Evolutionary conservation across 2,329 filamentous ascomycete species (phyloP), one percentile per base, ranked within the genome.

Genomic region (Truncatella angustata): DNA sequence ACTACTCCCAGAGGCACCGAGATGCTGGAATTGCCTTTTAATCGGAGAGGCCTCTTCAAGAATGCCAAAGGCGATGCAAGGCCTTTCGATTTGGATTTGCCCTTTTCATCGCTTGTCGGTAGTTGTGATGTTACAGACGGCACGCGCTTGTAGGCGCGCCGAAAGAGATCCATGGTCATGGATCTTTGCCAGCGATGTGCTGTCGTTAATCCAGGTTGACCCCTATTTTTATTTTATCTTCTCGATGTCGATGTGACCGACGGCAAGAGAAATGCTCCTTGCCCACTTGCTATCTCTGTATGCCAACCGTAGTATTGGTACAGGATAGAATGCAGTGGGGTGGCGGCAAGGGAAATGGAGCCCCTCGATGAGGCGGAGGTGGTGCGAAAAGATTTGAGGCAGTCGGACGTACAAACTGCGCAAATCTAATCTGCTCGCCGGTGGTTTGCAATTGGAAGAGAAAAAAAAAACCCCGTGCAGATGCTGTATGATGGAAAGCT

Each of bases 1-100:
- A 97, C 91, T 66, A 97, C 85, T 60, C 93, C 93, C 49, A 99
- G 77, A 23, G 94, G 94, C 67, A 97, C 87, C 48, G 93, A 96
- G 70, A 97, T 85, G 65, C 87, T 89, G 51, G 92, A 97, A 72
- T 96, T 96, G 64, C 91, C 90, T 73, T 86, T 88, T 75, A 99
- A 76, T 62, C 92, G 86, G 77, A 99, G 83, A 48, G 93, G 90
- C 66, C 90, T 84, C 62, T 86, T 81, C 70, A 97, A 90, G 71
- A 97, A 95, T 56, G 88, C 87, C 64, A 95, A 77, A 49, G 79
- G 76, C 37, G 77, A 73, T 30, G 73, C 71, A 44, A 76, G 54
- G 21, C 65, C 69, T 53, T 74, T 72, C 30, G 70, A 67, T 54
- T 70, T 71, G 37, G 63, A 52, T 60, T 69, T 64, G 53, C 63